Conservation (phyloP, 2,329 filamentous ascomycete genomes). For the Talaromyces sp. region DNA sequence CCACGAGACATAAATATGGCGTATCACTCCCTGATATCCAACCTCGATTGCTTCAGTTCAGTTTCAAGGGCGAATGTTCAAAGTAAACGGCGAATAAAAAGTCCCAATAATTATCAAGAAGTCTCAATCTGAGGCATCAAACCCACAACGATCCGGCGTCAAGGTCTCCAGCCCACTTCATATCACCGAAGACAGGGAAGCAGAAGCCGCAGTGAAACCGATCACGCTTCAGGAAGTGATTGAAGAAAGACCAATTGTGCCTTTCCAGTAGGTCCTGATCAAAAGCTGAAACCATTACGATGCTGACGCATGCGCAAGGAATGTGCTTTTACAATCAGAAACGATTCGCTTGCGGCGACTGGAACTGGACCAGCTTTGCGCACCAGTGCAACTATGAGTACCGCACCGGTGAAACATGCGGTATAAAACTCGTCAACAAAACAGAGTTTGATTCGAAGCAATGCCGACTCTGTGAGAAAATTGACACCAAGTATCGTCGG, state of each 20-base stretch:
- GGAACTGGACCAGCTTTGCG: conserved; percentile 90
- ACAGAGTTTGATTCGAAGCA: conserved; percentile 58
- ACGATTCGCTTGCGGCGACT: conserved; percentile 79
- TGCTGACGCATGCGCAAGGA: conserved; percentile 33
- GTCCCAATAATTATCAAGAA: conserved; percentile 13
- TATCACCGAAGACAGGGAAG: background rate
- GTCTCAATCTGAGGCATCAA: conserved; percentile 19
- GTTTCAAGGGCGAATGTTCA: conserved; percentile 26
- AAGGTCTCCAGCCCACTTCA: background rate
- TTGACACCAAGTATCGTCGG: conserved; percentile 75
- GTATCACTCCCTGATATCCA: conserved; percentile 21
- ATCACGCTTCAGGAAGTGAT: background rate
- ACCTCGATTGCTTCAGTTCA: conserved; percentile 22
- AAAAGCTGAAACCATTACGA: conserved; percentile 13
- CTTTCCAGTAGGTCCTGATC: conserved; percentile 27
- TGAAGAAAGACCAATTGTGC: conserved; percentile 8
- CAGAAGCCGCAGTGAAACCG: background rate
- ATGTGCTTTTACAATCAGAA: conserved; percentile 98
- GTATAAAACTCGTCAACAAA: conserved; percentile 79
- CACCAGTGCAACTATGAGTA: conserved; percentile 93
- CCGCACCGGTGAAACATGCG: conserved; percentile 92
- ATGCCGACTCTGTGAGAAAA: conserved; percentile 84
- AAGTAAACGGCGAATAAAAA: conserved; percentile 17
- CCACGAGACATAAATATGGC: conserved; percentile 38
- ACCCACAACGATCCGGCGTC: background rate